phyloP scores from a whole-genome alignment of 2,329 filamentous ascomycete species.

The Xylaria multiplex region DNA sequence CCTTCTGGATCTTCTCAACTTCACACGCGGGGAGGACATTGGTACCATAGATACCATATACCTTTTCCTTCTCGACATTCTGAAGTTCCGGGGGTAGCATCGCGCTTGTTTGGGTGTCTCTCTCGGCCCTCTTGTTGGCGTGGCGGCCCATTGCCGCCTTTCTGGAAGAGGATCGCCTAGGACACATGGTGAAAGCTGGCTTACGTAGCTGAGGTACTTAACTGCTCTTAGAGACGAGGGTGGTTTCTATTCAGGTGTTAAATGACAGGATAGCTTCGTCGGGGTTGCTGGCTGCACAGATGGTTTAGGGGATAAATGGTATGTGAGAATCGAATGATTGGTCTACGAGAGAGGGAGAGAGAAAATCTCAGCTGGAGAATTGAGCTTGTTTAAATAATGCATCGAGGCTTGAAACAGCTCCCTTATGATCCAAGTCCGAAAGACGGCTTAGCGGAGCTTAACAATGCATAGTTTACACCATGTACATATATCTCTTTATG shows the following conservation, averaged over 20 bases:
- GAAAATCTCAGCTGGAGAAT: neutral
- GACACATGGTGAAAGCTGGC: neutral
- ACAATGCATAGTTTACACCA: neutral
- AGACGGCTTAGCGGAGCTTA: neutral
- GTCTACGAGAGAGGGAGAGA: neutral
- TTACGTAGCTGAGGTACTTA: neutral
- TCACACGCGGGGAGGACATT: no score
- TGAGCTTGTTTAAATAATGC: neutral
- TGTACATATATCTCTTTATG: neutral
- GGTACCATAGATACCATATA: no score
- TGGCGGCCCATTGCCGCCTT: conserved; percentile 20
- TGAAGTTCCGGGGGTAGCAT: neutral
- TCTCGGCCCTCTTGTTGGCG: conserved; percentile 12
- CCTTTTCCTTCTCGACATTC: neutral
- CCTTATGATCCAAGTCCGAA: neutral
- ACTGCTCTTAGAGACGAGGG: neutral
- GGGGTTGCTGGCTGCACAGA: neutral
- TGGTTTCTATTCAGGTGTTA: neutral
- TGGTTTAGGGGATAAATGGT: neutral
- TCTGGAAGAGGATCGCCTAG: neutral
- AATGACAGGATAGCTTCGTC: neutral
- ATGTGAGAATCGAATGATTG: neutral
- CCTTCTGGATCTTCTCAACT: neutral
- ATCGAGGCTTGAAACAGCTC: neutral
- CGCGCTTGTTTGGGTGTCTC: neutral